Base-by-base conservation (phyloP, 2,329 filamentous ascomycete genomes). In the Aaosphaeria arxii region DNA sequence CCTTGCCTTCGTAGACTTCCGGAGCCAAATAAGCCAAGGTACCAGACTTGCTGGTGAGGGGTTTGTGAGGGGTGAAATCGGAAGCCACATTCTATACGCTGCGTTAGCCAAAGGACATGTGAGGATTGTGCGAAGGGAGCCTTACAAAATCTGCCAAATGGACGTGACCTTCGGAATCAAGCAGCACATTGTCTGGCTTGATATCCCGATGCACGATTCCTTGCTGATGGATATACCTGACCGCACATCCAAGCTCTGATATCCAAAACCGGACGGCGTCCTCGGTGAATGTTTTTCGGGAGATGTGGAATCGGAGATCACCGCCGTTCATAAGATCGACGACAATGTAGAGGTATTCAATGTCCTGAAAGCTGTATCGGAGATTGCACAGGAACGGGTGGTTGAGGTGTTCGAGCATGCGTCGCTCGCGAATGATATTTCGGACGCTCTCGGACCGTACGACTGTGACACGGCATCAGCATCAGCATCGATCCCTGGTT, bases 251-350 rank as follows among this genome's bases (percentile, higher is more conserved):
- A 30, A 99, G 77, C 73, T 97, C 89, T 5, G 92, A 85, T 68
- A 97, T 92, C 94, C 94, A 99, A 69, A 99, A 99, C 47, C 89
- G 86, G 45, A 99, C 88, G 3, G 92, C 91, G 44, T 97, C 94
- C 73, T 99, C 94, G 40, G 92, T 99, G 67, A 99, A 97, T 1
- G 91, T 94, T 74, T 97, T 97, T 65, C 94, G 82, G 48, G 94
- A 96, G 58, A 99, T 97, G 74, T 99, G 94, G 70, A 97, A 99
- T 66, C 94, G 86, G 54, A 99, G 74, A 72, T 99, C 94, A 63
- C 94, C 94, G 49, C 94, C 94, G 64, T 87, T 97, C 94, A 99
- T 99, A 51, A 99, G 76, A 74, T 99, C 94, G 54, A 99, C 91
- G 45, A 99, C 92, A 47, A 99, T 85, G 71, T 99, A 89, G 90